Base-by-base conservation (phyloP, 768 basidiomycete species). In the Amanita subjunquillea region DNA sequence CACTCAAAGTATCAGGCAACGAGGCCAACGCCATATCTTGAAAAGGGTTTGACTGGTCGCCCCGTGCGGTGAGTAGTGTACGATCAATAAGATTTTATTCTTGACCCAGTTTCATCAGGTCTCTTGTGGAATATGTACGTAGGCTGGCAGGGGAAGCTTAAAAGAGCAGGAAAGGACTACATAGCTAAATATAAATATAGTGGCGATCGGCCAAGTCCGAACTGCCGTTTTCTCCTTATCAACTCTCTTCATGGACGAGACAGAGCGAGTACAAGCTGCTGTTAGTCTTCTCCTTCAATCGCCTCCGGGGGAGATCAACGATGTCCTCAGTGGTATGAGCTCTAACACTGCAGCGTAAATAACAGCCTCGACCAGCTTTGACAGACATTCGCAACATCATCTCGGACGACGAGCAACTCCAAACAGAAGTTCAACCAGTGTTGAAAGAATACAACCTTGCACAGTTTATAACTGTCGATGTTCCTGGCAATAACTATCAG, bases 231-330 rank as follows among this genome's bases (percentile, higher is more conserved):
- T 15, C 41, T 15, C 36, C 25, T 17, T 37, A 13, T 51, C 51
- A 48, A 46, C 48, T 30, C 27, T 30, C 25, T 6, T 5, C 34
- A 48, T 88, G 85, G 76, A 80, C 57, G 64, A 72, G 48, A 67
- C 72, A 49, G 82, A 85, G 61, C 80, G 84, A 27, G 80, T 90
- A 43, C 72, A 80, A 61, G 76, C 78, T 6, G 93, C 87, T 22
- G 83, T 87, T 23, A 74, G 74, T 30, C 89, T 96, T 61, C 72
- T 98, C 29, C 75, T 90, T 0, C 94, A 96, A 64, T 83, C 91
- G 1, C 94, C 94, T 23, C 94, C 94, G 0, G 94, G 94, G 42
- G 89, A 98, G 72, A 92, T 97, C 58, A 96, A 95, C 67, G 94
- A 97, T 70, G 93, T 96, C 15, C 73, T 97, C 50, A 90, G 90